Percentiles rank a stretch among this genome's conserved stretches.
phyloP scores from a whole-genome alignment of 2,329 filamentous ascomycete genomes.

The Fusarium xylarioides region DNA sequence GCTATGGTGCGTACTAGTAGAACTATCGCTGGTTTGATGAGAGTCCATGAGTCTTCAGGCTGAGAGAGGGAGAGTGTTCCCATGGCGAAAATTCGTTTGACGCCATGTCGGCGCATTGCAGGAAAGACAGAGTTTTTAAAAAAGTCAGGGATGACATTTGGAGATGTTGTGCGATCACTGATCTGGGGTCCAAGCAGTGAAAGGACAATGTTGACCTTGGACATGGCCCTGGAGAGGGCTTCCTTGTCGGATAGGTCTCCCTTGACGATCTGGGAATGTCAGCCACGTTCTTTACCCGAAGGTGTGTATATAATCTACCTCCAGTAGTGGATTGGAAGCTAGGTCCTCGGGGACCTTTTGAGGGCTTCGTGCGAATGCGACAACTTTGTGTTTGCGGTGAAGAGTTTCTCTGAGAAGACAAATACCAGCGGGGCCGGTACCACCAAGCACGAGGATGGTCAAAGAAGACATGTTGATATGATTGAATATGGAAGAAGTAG shows the following conservation, averaged over 20 bases:
- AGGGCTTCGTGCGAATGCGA: constrained; percentile 31
- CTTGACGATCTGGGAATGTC: neutral
- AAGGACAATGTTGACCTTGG: neutral
- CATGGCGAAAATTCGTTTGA: constrained; percentile 47
- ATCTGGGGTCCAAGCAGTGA: constrained; percentile 22
- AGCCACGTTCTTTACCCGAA: neutral
- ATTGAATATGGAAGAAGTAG: too few relatives aligned
- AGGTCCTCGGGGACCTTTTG: constrained; percentile 14
- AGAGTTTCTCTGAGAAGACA: constrained; percentile 44
- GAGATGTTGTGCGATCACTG: neutral
- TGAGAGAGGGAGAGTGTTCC: constrained; percentile 44
- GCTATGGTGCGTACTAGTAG: constrained; percentile 20
- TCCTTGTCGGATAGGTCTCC: neutral
- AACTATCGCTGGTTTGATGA: constrained; percentile 13
- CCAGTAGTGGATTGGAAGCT: neutral
- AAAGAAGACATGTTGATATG: neutral
- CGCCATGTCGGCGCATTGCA: constrained; percentile 5
- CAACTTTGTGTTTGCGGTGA: constrained; percentile 36
- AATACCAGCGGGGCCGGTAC: constrained; percentile 46
- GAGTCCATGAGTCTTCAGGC: constrained; percentile 35
- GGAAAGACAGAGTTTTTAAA: constrained; percentile 13
- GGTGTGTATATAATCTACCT: neutral
- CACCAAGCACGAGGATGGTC: constrained; percentile 42
- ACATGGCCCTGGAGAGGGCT: neutral
- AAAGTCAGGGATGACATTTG: neutral